Percentiles rank a stretch among this genome's conserved stretches.
Evolutionary conservation across 208 protist genomes (phyloP).

Genomic region (Trypanosoma scelopori): DNA sequence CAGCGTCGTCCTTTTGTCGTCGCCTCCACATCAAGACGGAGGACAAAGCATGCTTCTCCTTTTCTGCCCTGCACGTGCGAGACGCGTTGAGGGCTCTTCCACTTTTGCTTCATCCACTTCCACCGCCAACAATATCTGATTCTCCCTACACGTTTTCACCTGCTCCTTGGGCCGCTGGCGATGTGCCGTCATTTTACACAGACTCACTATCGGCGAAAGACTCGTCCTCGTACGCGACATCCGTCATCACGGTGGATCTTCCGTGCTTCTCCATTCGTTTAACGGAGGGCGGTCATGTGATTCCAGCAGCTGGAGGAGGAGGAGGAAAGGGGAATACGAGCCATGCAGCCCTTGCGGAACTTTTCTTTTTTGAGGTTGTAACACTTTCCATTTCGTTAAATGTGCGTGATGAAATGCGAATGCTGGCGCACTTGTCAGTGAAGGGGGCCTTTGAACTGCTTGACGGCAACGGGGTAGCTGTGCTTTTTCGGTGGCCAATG

Average conservation of each 20-base stretch:
- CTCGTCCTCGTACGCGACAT: not conserved
- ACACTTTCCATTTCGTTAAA: constrained; percentile 2
- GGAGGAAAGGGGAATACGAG: not conserved
- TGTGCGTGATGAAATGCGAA: not conserved
- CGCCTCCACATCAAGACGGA: constrained; percentile 7
- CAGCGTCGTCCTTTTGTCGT: not conserved
- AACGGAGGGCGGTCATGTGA: constrained; percentile 7
- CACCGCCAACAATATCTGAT: not conserved
- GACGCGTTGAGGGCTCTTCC: constrained; percentile 6
- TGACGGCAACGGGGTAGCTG: constrained; percentile 16
- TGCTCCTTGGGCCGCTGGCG: not conserved
- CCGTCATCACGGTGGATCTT: constrained; percentile 2
- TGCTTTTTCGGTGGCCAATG: constrained; percentile 6
- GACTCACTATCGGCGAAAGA: not conserved
- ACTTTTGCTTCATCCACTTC: not conserved
- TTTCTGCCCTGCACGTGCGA: constrained; percentile 21
- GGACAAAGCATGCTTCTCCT: constrained; percentile 1
- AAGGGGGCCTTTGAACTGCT: constrained; percentile 27
- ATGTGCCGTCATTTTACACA: constrained; percentile 8
- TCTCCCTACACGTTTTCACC: not conserved
- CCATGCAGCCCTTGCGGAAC: constrained; percentile 1
- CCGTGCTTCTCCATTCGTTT: constrained; percentile 13
- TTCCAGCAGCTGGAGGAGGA: not conserved
- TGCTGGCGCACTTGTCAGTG: constrained; percentile 3
- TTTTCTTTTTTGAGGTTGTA: constrained; percentile 14